Percentiles rank a stretch among this genome's conserved stretches.
Evolutionary conservation across 2,329 filamentous ascomycete genomes (phyloP).

Genomic region (Colletotrichum falcatum): DNA sequence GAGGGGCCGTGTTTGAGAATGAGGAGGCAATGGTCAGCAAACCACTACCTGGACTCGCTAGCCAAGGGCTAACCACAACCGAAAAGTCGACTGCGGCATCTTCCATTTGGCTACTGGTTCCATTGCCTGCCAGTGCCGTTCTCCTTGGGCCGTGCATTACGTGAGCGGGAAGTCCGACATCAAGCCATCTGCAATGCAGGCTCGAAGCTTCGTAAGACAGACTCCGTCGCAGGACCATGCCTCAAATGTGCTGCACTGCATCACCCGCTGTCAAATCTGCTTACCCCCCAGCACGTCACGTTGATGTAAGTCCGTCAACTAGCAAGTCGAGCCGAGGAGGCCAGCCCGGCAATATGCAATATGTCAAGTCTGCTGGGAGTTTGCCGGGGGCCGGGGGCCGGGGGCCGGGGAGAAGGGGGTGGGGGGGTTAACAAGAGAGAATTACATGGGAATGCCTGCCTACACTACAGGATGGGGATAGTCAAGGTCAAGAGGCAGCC

Average conservation of each 20-base stretch:
- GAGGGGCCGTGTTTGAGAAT: not conserved
- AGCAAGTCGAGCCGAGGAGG: not conserved
- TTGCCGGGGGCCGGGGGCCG: not conserved
- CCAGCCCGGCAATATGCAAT: slow-evolving; percentile 8
- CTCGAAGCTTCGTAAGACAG: slow-evolving; percentile 3
- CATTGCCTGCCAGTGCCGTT: not conserved
- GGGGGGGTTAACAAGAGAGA: not conserved
- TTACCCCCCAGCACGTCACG: slow-evolving; percentile 1
- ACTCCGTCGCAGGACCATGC: slow-evolving; percentile 17
- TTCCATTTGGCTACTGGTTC: not conserved
- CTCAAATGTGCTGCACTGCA: not conserved
- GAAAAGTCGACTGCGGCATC: not conserved
- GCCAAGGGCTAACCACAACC: not conserved
- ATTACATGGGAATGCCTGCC: not conserved
- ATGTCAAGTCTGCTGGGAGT: slow-evolving; percentile 14
- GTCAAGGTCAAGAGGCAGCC: not conserved
- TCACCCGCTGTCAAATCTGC: slow-evolving; percentile 31
- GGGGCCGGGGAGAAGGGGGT: too few relatives aligned
- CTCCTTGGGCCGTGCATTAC: not conserved
- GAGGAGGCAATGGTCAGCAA: slow-evolving; percentile 13
- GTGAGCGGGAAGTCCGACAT: slow-evolving; percentile 20
- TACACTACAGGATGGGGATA: not conserved
- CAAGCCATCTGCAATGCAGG: slow-evolving; percentile 1
- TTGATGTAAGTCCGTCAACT: slow-evolving; percentile 6
- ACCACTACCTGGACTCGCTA: not conserved